phyloP scores from a whole-genome alignment of 164 flowering plant genomes.

The Amborella trichopoda region DNA sequence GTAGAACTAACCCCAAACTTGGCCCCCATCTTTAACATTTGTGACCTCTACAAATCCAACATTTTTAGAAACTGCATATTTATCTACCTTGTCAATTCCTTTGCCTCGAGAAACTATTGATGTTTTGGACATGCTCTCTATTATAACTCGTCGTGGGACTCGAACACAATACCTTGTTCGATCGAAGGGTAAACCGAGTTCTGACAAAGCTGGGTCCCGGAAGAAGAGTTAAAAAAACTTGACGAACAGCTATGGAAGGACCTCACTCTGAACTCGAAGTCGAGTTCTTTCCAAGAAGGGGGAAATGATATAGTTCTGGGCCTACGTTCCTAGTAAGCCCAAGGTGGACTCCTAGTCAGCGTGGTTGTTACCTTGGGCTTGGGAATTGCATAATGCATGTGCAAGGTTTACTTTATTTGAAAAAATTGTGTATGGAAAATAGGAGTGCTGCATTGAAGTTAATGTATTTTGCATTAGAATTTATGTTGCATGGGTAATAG shows the following conservation, averaged over 20 bases:
- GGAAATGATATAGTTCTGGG: too few species aligned
- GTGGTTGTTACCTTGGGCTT: too few species aligned
- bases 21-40: neutral
- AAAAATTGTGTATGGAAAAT: too few species aligned
- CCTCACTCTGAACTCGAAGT: neutral
- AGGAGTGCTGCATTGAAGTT: too few species aligned
- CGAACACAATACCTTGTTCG: neutral
- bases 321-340: too few species aligned
- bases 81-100: neutral
- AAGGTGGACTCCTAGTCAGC: too few species aligned
- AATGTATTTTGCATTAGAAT: too few species aligned
- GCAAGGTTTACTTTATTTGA: too few species aligned
- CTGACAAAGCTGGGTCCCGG: neutral
- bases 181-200: neutral
- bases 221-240: neutral
- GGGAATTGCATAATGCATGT: too few species aligned
- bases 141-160: neutral
- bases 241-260: neutral
- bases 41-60: neutral
- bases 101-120: neutral
- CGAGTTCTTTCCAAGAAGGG: neutral
- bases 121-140: neutral
- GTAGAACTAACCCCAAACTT: neutral
- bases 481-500: too few species aligned
- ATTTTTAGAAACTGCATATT: neutral